A percentile compares a stretch with the other conserved stretches of the same genome.
These are phyloP conservation scores for Talaromyces pinophilus DNA, from an alignment of 2,329 filamentous ascomycete genomes.

Conservation along the genomic window DNA sequence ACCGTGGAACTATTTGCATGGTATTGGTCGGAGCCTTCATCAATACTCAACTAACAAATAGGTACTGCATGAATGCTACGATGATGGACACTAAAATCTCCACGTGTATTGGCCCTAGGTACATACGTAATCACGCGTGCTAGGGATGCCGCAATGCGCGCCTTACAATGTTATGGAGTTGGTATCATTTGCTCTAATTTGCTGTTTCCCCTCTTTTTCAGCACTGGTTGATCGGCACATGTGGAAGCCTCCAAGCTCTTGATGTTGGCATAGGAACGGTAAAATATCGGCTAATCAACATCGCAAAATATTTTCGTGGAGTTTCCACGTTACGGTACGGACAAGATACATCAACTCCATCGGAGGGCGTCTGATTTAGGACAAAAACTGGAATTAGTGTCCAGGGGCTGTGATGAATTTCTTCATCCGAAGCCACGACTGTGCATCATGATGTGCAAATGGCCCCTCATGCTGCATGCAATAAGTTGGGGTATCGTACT, in stretches of 20 bases:
- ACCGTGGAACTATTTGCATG: background rate
- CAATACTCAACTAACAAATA: background rate
- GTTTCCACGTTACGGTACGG: background rate
- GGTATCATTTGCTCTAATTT: background rate
- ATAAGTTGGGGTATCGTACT: background rate
- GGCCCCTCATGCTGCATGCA: background rate
- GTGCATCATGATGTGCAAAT: background rate
- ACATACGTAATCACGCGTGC: background rate
- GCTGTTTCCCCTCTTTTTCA: background rate
- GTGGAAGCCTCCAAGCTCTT: background rate
- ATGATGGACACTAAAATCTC: background rate
- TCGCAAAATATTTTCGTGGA: no score
- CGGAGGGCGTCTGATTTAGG: background rate
- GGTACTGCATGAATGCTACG: conserved; percentile 1
- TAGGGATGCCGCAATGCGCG: background rate
- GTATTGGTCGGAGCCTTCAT: background rate
- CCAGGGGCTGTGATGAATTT: background rate
- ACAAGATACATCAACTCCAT: background rate
- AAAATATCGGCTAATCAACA: background rate
- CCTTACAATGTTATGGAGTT: background rate
- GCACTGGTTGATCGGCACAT: background rate
- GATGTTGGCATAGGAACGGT: background rate
- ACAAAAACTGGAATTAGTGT: background rate
- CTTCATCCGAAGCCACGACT: background rate
- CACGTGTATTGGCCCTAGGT: background rate